These are phyloP conservation scores for Diaporthe nobilis DNA, from an alignment of 2,329 filamentous ascomycete species.

Conservation along the genomic window DNA sequence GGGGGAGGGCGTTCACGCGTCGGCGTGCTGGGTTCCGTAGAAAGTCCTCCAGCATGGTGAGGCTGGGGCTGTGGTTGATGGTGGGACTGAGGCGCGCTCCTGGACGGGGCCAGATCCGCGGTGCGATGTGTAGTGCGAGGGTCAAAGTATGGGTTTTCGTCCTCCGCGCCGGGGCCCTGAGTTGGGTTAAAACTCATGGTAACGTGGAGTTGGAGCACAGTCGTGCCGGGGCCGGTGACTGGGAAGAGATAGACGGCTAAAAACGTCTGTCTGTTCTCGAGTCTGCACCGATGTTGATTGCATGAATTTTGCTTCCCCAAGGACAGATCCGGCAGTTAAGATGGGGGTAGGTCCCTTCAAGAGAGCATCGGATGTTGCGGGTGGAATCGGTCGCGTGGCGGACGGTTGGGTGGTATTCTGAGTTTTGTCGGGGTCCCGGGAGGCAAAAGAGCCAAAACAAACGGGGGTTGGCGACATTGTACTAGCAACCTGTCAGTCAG, in stretches of 20 bases:
- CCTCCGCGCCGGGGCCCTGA: not conserved
- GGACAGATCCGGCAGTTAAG: not conserved
- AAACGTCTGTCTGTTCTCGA: conserved; percentile 17
- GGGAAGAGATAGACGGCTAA: conserved; percentile 16
- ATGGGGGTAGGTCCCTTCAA: not conserved
- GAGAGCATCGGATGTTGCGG: conserved; percentile 22
- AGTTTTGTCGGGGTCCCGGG: conserved; percentile 23
- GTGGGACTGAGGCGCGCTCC: conserved; percentile 13
- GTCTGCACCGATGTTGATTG: not conserved
- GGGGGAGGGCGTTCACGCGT: conserved; percentile 32
- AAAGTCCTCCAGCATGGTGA: not conserved
- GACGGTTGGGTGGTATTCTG: not conserved
- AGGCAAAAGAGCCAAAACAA: conserved; percentile 1
- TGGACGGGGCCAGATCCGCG: conserved; percentile 26
- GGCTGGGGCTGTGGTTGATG: not conserved
- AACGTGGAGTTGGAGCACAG: not conserved
- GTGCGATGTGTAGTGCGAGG: conserved; percentile 14
- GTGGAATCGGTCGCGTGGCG: conserved; percentile 4
- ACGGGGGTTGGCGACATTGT: conserved; percentile 1
- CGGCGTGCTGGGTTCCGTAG: conserved; percentile 20
- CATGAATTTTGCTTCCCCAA: not conserved
- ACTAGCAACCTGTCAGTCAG: not conserved
- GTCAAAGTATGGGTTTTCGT: conserved; percentile 39
- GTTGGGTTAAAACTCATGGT: conserved; percentile 19
- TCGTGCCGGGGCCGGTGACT: not conserved